Evolutionary conservation across 371 early-diverging fungal species (phyloP), one percentile per base, ranked within the genome.

Genomic region (Coemansia sp.): DNA sequence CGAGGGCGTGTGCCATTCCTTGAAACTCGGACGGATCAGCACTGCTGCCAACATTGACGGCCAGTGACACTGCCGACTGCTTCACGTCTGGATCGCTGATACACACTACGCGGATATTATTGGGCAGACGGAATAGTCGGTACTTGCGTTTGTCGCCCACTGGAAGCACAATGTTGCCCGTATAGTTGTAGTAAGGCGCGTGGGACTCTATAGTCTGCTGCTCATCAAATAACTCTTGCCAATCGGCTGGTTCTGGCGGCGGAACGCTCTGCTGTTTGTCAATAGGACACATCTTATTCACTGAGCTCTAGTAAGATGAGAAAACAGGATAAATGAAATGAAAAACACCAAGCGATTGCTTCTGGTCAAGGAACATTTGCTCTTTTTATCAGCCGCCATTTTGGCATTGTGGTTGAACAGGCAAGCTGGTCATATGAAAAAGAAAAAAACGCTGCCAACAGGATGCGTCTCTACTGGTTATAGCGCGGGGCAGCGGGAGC

Each of bases 1-100:
- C 99, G 67, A 94, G 90, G 69, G 98, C 99, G 79, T 99, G 99
- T 9, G 99, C 97, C 60, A 99, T 82, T 0, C 99, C 99, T 62
- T 86, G 92, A 30, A 91, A 81, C 47, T 88, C 86, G 28, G 82
- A 69, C 82, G 93, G 93, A 66, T 91, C 90, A 56, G 84, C 82
- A 11, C 89, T 68, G 67, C 86, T 88, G 14, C 99, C 99, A 8
- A 97, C 94, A 78, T 91, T 91, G 14, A 98, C 95, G 78, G 93
- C 92, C 16, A 97, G 69, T 0, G 96, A 88, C 11, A 97, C 96
- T 26, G 92, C 87, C 0, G 95, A 86, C 69, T 93, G 91, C 74
- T 94, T 92, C 0, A 92, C 89, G 6, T 83, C 81, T 0, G 86
- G 83, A 68, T 96, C 97, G 40, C 90, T 89, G 44, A 95, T 86